Evolutionary conservation across 2,329 filamentous ascomycete species (phyloP).

Genomic region (Phoma sp.): DNA sequence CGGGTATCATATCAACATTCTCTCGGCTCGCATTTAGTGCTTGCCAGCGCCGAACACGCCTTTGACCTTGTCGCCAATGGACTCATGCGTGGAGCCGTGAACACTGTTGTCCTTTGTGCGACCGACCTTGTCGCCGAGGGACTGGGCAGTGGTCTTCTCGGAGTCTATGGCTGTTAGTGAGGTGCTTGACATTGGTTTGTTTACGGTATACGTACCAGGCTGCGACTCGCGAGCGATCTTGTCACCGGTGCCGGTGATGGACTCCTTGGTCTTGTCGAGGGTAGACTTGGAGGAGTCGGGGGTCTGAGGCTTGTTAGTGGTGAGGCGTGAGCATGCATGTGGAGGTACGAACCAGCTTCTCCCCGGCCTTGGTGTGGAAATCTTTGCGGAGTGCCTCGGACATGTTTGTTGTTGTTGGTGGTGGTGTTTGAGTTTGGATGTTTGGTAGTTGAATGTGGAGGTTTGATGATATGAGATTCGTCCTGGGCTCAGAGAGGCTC

Average conservation of each 20-base stretch:
- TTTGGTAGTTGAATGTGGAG: conserved; percentile 25
- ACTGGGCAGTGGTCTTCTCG: conserved; percentile 62
- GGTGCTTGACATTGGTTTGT: background rate
- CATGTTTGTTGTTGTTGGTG: conserved; percentile 54
- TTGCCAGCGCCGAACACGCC: conserved; percentile 54
- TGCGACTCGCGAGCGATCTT: conserved; percentile 53
- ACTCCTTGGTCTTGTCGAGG: conserved; percentile 64
- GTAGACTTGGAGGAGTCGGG: conserved; percentile 68
- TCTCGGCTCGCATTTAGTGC: conserved; percentile 35
- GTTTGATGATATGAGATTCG: conserved; percentile 21
- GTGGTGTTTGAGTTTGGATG: conserved; percentile 29
- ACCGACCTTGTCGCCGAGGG: conserved; percentile 50
- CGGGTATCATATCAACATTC: conserved; percentile 10
- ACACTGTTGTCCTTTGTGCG: conserved; percentile 49
- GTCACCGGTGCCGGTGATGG: conserved; percentile 62
- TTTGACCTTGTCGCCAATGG: conserved; percentile 57
- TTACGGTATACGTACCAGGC: conserved; percentile 40
- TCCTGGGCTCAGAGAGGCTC: conserved; percentile 3
- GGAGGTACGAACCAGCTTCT: conserved; percentile 47
- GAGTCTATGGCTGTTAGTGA: conserved; percentile 59
- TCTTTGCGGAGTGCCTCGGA: conserved; percentile 69
- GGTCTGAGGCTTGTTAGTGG: conserved; percentile 45
- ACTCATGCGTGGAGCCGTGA: conserved; percentile 46
- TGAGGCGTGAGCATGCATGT: background rate
- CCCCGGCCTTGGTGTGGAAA: conserved; percentile 61